Percentiles rank a stretch among this genome's conserved stretches.
Conservation (phyloP, 164 flowering plant species). For the Malania oleifera region DNA sequence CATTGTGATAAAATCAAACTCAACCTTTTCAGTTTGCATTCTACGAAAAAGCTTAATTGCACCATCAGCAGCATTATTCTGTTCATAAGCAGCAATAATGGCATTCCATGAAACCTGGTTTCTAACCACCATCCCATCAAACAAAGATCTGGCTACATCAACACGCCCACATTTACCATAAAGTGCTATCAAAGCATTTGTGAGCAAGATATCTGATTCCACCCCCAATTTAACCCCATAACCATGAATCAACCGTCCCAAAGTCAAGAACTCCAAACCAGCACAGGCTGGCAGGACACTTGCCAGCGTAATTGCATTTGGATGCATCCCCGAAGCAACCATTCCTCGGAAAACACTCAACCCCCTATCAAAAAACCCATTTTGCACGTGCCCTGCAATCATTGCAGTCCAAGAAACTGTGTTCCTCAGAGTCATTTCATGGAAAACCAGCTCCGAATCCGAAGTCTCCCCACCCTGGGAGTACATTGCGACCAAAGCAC, state of each 20-base stretch:
- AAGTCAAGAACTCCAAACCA: conserved; percentile 12
- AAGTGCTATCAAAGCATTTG: conserved; percentile 27
- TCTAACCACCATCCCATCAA: conserved; percentile 22
- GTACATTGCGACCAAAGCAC: conserved; percentile 29
- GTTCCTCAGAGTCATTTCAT: conserved; percentile 19
- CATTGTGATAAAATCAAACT: conserved; percentile 26
- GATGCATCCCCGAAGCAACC: conserved; percentile 23
- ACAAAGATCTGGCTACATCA: conserved; percentile 21
- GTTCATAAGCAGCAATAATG: conserved; percentile 31
- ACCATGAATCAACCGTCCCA: conserved; percentile 35
- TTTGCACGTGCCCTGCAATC: conserved; percentile 33
- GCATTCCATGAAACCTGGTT: conserved; percentile 35
- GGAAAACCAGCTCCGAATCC: conserved; percentile 26
- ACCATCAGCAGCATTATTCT: conserved; percentile 14
- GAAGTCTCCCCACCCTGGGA: conserved; percentile 22
- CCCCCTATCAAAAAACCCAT: conserved; percentile 20
- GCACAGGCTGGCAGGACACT: conserved; percentile 34
- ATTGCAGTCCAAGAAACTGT: conserved; percentile 34
- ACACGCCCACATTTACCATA: conserved; percentile 31
- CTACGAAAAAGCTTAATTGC: conserved; percentile 31
- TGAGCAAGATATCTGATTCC: conserved; percentile 22
- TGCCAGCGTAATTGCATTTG: conserved; percentile 29
- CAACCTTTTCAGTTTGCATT: conserved; percentile 25
- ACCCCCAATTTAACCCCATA: conserved; percentile 27
- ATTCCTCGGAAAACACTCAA: conserved; percentile 24